Conservation (phyloP, 2,329 filamentous ascomycete species). For the Rutstroemia sp. region DNA sequence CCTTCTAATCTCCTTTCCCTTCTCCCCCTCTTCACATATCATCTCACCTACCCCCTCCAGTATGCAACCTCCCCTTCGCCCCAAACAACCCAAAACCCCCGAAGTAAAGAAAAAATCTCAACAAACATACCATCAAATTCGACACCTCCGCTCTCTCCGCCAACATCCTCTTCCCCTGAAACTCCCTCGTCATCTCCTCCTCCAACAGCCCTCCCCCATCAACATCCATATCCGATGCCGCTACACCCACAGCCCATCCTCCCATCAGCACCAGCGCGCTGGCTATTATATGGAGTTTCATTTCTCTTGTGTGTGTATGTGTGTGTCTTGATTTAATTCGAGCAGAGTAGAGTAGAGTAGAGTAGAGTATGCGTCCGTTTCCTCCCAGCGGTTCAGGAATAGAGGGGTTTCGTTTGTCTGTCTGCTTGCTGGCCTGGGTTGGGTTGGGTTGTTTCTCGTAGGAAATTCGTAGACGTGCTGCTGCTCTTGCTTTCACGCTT, state of each 20-base stretch:
- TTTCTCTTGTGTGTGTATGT: background rate
- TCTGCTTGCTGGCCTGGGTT: too few species aligned
- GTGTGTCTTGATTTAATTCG: too few species aligned
- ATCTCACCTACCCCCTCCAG: background rate
- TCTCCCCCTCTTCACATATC: background rate
- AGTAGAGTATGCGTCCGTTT: too few species aligned
- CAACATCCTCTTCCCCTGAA: background rate
- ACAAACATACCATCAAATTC: conserved; percentile 6
- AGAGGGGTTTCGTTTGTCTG: too few species aligned
- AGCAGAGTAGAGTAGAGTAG: too few species aligned
- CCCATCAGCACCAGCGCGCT: background rate
- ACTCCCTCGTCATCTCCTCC: background rate
- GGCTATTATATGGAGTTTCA: background rate
- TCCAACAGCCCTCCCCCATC: background rate
- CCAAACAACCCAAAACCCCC: background rate
- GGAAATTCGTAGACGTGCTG: too few species aligned
- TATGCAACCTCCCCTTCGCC: background rate
- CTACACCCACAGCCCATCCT: background rate
- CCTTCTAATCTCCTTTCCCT: background rate
- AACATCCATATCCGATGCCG: background rate
- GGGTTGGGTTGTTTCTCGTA: too few species aligned
- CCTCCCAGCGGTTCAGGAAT: too few species aligned
- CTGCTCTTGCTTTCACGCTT: too few species aligned
- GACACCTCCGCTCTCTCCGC: background rate
- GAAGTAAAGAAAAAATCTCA: background rate